Evolutionary conservation across 2,329 filamentous ascomycete genomes (phyloP).

Genomic region (Trichoderma arundinaceum): DNA sequence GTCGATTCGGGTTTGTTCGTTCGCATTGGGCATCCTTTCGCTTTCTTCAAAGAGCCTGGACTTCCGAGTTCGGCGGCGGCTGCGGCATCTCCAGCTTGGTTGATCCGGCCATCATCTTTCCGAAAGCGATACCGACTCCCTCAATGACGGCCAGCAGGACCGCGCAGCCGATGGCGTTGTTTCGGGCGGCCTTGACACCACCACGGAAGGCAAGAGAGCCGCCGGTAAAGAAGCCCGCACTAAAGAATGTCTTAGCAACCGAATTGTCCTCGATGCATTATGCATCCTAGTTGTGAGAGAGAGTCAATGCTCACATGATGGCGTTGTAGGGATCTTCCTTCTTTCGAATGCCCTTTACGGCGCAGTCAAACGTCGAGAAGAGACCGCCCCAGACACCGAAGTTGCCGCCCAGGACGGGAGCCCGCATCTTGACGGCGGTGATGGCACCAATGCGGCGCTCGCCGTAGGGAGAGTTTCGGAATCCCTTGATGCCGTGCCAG

Average conservation of each 20-base stretch:
- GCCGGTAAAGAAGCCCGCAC: conserved; percentile 92
- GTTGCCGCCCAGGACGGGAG: conserved; percentile 94
- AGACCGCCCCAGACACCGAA: conserved; percentile 98
- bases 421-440: conserved; percentile 96
- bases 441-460: conserved; percentile 94
- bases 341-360: conserved; percentile 89
- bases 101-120: conserved; percentile 89
- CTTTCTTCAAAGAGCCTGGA: conserved; percentile 38
- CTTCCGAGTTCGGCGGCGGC: conserved; percentile 42
- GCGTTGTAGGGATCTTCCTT: conserved; percentile 99
- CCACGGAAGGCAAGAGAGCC: conserved; percentile 90
- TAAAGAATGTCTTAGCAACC: conserved; percentile 8
- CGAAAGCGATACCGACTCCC: conserved; percentile 94
- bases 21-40: conserved; percentile 19
- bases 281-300: too few species aligned
- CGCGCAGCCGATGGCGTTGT: conserved; percentile 95
- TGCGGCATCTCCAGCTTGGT: conserved; percentile 72
- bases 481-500: conserved; percentile 97
- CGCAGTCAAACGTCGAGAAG: conserved; percentile 95
- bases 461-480: conserved; percentile 86
- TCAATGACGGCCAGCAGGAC: conserved; percentile 95
- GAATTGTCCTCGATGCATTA: not conserved
- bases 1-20: conserved; percentile 11
- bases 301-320: conserved; percentile 63
- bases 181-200: conserved; percentile 88